Evolutionary conservation across 1,139 yeast species (phyloP).

Genomic region (Blastobotrys aristatus): DNA sequence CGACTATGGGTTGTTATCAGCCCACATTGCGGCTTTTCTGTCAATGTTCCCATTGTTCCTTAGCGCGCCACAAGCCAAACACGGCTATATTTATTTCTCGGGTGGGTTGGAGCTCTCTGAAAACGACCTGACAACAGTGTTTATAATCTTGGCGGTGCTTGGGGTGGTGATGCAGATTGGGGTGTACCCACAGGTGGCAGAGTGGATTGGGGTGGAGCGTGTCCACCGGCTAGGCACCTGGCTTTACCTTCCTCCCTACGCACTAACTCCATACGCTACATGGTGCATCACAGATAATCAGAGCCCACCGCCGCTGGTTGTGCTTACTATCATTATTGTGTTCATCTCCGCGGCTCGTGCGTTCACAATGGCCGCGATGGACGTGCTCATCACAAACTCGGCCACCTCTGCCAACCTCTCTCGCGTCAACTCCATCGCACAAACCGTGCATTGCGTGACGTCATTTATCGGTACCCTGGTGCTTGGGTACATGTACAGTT

Average conservation of each 20-base stretch:
- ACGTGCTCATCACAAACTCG: neutral
- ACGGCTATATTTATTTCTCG: neutral
- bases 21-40: neutral
- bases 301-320: neutral
- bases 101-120: neutral
- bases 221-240: neutral
- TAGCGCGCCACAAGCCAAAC: neutral
- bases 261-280: neutral
- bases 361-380: neutral
- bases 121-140: neutral
- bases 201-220: neutral
- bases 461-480: neutral
- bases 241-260: neutral
- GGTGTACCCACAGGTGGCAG: neutral
- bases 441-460: neutral
- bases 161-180: neutral
- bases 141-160: neutral
- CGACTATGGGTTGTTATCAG: neutral
- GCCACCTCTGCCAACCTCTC: neutral
- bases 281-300: neutral
- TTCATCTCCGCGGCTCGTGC: neutral
- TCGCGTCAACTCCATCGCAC: neutral
- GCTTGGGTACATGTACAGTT: neutral
- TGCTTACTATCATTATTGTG: neutral
- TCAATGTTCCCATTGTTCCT: neutral